Evolutionary conservation across 441 rosid species (phyloP), one percentile per base, ranked within the genome.

Genomic region (Erodium trifolium): DNA sequence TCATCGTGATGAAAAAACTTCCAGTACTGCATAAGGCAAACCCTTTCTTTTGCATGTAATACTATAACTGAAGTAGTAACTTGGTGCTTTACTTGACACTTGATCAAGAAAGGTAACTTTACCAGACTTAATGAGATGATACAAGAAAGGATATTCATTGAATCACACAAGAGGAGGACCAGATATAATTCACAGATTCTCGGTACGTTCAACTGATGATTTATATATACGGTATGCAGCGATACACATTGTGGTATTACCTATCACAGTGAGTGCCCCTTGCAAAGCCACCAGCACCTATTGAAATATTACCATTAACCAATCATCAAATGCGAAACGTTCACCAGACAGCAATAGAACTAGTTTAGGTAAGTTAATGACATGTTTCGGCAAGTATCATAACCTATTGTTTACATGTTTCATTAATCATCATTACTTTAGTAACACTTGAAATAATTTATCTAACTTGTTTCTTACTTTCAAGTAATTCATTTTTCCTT

Each of bases 251-350:
- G 98, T 91, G 19, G 82, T 81, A 73, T 91, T 91, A 55, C 98
- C 96, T 14, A 89, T 71, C 18, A 82, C 89, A 5, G 97, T 93
- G 68, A 93, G 65, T 4, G 91, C 96, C 43, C 85, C 97, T 78
- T 91, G 98, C 75, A 89, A 85, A 71, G 89, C 97, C 55, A 92
- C 93, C 84, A 87, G 70, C 43, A 88, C 90, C 92, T 88, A 63
- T 37, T 63, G 41, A 69, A 14, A 31, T 67, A 64, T 2, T 8
- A 9, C 3, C 29, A 19, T n/a, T 2, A 19, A 18, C 3, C 31
- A 3, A 18, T 34, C 37, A 34, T 34, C 37, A 34, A 34, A 34
- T 34, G 5, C 3, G 59, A 16, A 51, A 16, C 7, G 59, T 51
- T 51, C 18, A 51, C 5, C n/a, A 51, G 47, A 5, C 9, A 41